Base-by-base conservation (phyloP, 2,329 filamentous ascomycete species). In the Monosporascus sp. region DNA sequence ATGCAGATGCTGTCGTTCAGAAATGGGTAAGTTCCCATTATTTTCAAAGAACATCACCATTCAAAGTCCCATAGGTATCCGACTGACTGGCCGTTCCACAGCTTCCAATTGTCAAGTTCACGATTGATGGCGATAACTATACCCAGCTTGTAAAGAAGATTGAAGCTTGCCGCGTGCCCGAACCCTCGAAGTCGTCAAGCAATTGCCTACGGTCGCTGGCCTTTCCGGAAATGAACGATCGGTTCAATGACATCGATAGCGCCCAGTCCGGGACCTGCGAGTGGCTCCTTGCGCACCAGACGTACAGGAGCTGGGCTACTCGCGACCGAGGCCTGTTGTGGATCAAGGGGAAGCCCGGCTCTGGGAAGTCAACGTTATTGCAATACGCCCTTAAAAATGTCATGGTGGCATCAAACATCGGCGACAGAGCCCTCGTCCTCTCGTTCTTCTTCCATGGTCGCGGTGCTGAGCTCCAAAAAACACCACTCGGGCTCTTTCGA, bases 361-460 rank as follows among this genome's bases (percentile, higher is more conserved):
- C 60, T 14, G 69, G 69, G 2, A 71, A 71, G 49, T 70, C 72
- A 0, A 77, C 72, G 0, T 51, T 76, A 3, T 75, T 78, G 71
- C 77, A 76, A 47, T 75, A 71, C 45, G 58, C 62, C 1, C 62
- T 56, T 31, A 51, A 52, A 22, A 49, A 54, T 42, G 45, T 57
- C 38, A 45, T 57, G n/a, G 55, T 55, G n/a, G 55, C 49, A 62
- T 59, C 22, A 24, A 47, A 3, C 53, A 59, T 15, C 52, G 54
- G 1, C 27, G 27, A 14, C 27, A 14, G 27, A 31, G 27, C 27
- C 27, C 42, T 65, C 0, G 56, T 73, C 0, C 51, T 76, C 1
- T 72, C 70, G 0, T 79, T 77, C 62, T 80, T 79, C 62, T 80
- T 79, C 66, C 74, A 78, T 51, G 75, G 75, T 0, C 62, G 73